A percentile compares a stretch with the other conserved stretches of the same genome.
Evolutionary conservation across 148 eudicot genomes (phyloP).

Genomic region (Chenopodium berlandieri): DNA sequence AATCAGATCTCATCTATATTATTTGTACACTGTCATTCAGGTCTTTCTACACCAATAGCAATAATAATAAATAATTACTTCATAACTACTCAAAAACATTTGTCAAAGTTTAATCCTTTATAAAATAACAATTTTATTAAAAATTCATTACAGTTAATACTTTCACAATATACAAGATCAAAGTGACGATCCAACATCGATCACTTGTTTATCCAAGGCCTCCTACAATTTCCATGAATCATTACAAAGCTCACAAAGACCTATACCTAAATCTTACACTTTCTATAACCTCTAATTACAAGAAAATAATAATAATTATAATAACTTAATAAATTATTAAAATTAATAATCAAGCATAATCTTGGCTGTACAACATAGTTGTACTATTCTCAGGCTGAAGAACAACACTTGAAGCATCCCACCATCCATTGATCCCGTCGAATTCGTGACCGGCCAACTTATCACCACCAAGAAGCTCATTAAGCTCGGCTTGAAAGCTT

Average conservation of each 20-base stretch:
- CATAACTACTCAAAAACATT: background rate
- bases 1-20: too few species aligned
- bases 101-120: background rate
- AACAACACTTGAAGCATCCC: conserved; percentile 26
- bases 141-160: background rate
- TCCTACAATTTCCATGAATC: conserved; percentile 4
- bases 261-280: conserved; percentile 7
- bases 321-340: background rate
- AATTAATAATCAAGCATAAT: conserved; percentile 19
- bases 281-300: conserved; percentile 12
- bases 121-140: background rate
- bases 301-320: conserved; percentile 8
- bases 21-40: too few species aligned
- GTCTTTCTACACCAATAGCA: too few species aligned
- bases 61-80: too few species aligned
- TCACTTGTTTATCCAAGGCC: conserved; percentile 11
- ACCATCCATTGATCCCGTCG: conserved; percentile 33
- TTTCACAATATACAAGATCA: conserved; percentile 17
- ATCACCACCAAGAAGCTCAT: conserved; percentile 23
- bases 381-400: conserved; percentile 23
- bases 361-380: conserved; percentile 24
- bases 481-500: conserved; percentile 31
- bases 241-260: conserved; percentile 7
- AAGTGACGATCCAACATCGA: conserved; percentile 10
- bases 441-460: conserved; percentile 16